These are phyloP conservation scores for Apocynum venetum DNA, from an alignment of 257 asterid genomes.

Conservation along the genomic window DNA sequence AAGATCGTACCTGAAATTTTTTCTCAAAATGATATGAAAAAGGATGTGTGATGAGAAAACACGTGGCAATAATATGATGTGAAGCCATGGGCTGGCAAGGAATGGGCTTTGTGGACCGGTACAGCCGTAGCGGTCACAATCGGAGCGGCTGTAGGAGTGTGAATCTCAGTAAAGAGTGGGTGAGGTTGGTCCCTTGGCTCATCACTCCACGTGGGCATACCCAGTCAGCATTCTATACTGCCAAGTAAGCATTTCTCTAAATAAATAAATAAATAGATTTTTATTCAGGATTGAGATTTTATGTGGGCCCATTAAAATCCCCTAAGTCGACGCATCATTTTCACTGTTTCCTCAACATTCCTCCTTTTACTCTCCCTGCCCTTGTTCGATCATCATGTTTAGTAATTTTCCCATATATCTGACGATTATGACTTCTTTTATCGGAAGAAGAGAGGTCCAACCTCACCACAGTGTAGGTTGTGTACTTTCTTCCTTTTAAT, in stretches of 20 bases:
- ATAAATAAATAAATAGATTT: slow-evolving; percentile 4
- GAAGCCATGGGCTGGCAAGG: slow-evolving; percentile 44
- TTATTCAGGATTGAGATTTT: slow-evolving; percentile 9
- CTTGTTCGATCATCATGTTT: not conserved
- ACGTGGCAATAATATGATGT: slow-evolving; percentile 26
- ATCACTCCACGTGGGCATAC: slow-evolving; percentile 58
- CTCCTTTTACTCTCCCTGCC: not conserved
- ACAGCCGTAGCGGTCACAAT: slow-evolving; percentile 28
- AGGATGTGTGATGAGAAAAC: slow-evolving; percentile 12
- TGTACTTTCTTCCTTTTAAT: not conserved
- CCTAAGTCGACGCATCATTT: slow-evolving; percentile 17
- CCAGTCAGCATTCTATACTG: slow-evolving; percentile 36
- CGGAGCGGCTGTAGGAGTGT: slow-evolving; percentile 20
- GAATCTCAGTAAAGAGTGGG: slow-evolving; percentile 37
- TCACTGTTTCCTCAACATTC: slow-evolving; percentile 2
- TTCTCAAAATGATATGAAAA: too few relatives aligned
- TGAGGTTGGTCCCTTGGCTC: slow-evolving; percentile 31
- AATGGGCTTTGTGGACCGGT: slow-evolving; percentile 55
- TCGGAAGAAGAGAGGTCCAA: not conserved
- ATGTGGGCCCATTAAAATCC: slow-evolving; percentile 40
- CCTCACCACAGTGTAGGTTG: not conserved
- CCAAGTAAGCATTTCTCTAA: slow-evolving; percentile 25
- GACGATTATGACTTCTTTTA: not conserved
- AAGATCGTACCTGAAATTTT: not conserved
- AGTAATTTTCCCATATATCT: slow-evolving; percentile 2